Evolutionary conservation across 192 early-diverging fungal species (phyloP).

Genomic region (Umbelopsis sp.): DNA sequence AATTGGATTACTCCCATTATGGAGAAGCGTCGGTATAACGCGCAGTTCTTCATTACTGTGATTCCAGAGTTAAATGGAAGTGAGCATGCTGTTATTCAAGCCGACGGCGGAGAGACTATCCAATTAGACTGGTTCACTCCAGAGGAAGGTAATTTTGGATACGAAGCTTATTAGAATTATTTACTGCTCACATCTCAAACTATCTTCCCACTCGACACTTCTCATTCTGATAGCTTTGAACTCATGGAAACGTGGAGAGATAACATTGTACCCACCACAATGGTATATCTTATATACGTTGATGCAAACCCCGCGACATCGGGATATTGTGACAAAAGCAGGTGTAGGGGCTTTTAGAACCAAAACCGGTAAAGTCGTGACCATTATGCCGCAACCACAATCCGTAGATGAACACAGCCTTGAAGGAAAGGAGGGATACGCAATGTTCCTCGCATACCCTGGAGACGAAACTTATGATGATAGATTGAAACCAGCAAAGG

Average conservation of each 20-base stretch:
- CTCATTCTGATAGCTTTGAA: conserved; percentile 13
- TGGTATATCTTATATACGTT: conserved; percentile 30
- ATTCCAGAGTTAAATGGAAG: conserved; percentile 44
- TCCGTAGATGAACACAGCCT: neutral
- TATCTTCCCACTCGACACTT: no score
- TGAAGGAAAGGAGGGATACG: neutral
- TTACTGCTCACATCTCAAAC: no score
- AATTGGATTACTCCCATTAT: conserved; percentile 67
- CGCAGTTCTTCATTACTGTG: conserved; percentile 67
- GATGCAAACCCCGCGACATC: neutral
- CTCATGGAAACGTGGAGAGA: conserved; percentile 11
- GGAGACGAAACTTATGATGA: conserved; percentile 25
- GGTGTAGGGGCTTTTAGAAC: conserved; percentile 28
- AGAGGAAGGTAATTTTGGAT: conserved; percentile 39
- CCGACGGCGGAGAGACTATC: conserved; percentile 65
- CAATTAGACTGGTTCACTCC: conserved; percentile 71
- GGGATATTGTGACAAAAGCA: conserved; percentile 17
- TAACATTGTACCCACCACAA: conserved; percentile 37
- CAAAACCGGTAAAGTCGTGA: neutral
- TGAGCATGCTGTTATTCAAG: conserved; percentile 28
- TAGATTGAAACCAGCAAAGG: neutral
- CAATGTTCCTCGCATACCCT: conserved; percentile 28
- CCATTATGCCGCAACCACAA: conserved; percentile 26
- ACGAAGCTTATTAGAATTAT: no score
- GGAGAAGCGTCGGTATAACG: conserved; percentile 62